A percentile compares a stretch with the other conserved stretches of the same genome.
phyloP scores from a whole-genome alignment of 805 yeast species.

The Teunomyces aglyptinius region DNA sequence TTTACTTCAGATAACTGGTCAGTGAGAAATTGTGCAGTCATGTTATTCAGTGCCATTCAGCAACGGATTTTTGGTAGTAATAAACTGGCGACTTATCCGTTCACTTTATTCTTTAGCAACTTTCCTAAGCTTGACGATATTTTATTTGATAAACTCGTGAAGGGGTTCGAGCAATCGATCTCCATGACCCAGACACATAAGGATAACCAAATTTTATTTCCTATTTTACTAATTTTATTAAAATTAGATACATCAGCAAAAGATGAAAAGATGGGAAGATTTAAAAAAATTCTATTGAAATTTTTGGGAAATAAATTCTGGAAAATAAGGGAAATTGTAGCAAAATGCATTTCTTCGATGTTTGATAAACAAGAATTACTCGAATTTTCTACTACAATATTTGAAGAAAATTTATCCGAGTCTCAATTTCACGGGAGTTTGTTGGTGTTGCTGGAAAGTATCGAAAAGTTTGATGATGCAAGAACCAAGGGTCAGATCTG shows the following conservation, averaged over 20 bases:
- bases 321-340: conserved; percentile 88
- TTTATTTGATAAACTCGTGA: conserved; percentile 43
- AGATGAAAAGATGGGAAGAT: conserved; percentile 47
- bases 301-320: conserved; percentile 58
- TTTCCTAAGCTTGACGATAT: conserved; percentile 52
- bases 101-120: conserved; percentile 69
- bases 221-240: conserved; percentile 71
- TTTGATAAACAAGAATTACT: conserved; percentile 17
- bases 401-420: conserved; percentile 5
- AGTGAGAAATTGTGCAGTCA: conserved; percentile 85
- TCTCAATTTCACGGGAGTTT: conserved; percentile 8
- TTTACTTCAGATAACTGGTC: conserved; percentile 79
- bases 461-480: conserved; percentile 11
- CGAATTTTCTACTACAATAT: conserved; percentile 9
- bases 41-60: conserved; percentile 86
- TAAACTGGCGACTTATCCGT: conserved; percentile 41
- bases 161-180: conserved; percentile 3
- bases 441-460: conserved; percentile 22
- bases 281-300: conserved; percentile 34
- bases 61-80: conserved; percentile 73
- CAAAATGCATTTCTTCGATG: conserved; percentile 61
- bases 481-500: conserved; percentile 1
- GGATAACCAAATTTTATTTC: conserved; percentile 63
- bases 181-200: conserved; percentile 14
- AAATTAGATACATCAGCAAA: conserved; percentile 62